Base-by-base conservation (phyloP, 2,329 filamentous ascomycete species). In the Ophiocordyceps camponoti-leonardi region DNA sequence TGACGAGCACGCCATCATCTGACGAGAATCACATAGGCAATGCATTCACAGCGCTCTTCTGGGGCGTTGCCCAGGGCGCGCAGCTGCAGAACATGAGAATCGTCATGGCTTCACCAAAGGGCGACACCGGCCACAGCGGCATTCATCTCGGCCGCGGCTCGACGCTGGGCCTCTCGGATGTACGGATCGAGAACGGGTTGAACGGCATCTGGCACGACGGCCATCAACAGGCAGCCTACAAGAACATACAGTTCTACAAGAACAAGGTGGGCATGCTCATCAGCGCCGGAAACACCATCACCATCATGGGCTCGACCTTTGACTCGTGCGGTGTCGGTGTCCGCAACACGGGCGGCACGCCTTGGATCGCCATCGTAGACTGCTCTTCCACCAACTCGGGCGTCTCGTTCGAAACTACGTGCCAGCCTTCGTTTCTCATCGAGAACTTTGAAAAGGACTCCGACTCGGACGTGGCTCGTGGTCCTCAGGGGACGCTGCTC, bases 11-110 rank as follows among this genome's bases (percentile, higher is more conserved):
- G n/a, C n/a, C n/a, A n/a, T 37, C 18, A 33, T 33, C 35, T 39
- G 35, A 39, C 35, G 35, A 45, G 6, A 11, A 16, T 12, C 18
- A 14, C 11, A 7, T 19, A 52, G 52, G 54, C 43, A 57, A 54
- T 11, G 49, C 48, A 1, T 67, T 68, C 42, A 62, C 60, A 3
- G 66, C 66, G 4, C 57, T 69, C 0, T 62, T 55, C 41, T 69
- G 66, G 66, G 62, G 64, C 11, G 65, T 69, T n/a, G 66, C 65
- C 2, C 65, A 68, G 47, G 64, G 48, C 16, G 58, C 61, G 1
- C 62, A 67, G 42, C 55, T 67, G 7, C 63, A 66, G 42, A 68
- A 69, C 45, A 52, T 68, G 48, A 63, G 58, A 47, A 68, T 69
- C 43, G 55, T 48, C 18, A 66, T 69, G 64, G 51, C 64, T 2